Evolutionary conservation across 2,329 filamentous ascomycete species (phyloP), one percentile per base, ranked within the genome.

Genomic region (Exophiala phaeomuriformis): DNA sequence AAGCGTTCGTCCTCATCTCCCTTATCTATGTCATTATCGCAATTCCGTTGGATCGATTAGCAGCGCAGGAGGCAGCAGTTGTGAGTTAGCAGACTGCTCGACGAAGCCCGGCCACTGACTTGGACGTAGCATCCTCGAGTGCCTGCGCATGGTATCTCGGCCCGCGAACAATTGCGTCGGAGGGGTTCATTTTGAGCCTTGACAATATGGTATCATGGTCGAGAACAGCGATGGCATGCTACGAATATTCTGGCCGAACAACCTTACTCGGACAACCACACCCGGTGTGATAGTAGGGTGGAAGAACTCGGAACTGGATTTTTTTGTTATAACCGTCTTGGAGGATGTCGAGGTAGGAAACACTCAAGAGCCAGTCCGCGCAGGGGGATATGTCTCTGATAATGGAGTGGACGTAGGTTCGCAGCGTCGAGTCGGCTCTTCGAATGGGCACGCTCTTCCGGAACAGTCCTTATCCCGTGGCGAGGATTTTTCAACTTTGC

Each of bases 161-260:
- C 94, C 58, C 83, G 91, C 66, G 94, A 98, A 76, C 91, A 98
- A 75, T 76, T 98, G 64, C 85, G 90, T 72, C 85, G 93, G 65
- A 83, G 93, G 71, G 93, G 93, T 63, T 98, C 93, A 56, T 97
- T 98, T 72, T 97, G 81, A 79, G 59, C 63, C 66, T 47, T 52
- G 65, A 71, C 75, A 59, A 61, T 64, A 78, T 81, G 78, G 72
- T 76, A 82, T 77, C 69, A 84, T 84, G 81, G 75, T 81, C 70
- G 74, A 76, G 72, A 75, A 74, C 65, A 79, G 93, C 56, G 57
- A 63, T 88, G 90, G 88, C 67, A 78, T 97, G 76, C 89, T 97
- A 84, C 89, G 93, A 77, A 84, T 98, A 75, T 97, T 98, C 76
- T 98, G 93, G 93, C 94, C 93, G 65, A 86, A 86, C 66, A 90